These are phyloP conservation scores for Phytopythium delawarense DNA, from an alignment of 352 stramenopile genomes.

Conservation along the genomic window DNA sequence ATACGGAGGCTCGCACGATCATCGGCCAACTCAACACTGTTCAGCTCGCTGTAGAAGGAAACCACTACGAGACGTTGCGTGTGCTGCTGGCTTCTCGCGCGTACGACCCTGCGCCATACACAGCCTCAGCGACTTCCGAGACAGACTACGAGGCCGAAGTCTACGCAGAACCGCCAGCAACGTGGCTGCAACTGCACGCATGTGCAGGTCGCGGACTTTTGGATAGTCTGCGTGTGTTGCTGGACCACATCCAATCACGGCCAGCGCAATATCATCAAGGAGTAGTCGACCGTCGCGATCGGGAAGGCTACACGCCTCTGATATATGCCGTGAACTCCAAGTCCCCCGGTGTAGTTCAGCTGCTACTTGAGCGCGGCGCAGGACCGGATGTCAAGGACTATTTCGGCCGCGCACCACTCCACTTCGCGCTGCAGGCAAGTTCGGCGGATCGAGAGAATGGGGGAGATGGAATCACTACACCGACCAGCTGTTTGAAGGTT, in stretches of 20 bases:
- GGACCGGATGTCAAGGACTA: constrained; percentile 56
- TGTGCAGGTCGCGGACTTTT: constrained; percentile 54
- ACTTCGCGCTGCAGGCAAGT: constrained; percentile 47
- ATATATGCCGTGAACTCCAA: constrained; percentile 73
- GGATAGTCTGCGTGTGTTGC: constrained; percentile 45
- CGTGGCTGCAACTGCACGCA: constrained; percentile 52
- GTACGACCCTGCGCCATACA: constrained; percentile 29
- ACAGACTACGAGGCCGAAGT: background rate
- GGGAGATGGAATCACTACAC: background rate
- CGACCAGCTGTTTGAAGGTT: background rate
- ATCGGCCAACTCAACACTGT: constrained; percentile 36
- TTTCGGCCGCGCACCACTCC: constrained; percentile 62
- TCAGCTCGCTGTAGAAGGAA: constrained; percentile 59
- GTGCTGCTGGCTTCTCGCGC: constrained; percentile 45
- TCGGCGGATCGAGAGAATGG: constrained; percentile 4
- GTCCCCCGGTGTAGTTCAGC: constrained; percentile 40
- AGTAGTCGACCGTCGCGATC: constrained; percentile 47
- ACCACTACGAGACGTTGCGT: constrained; percentile 40
- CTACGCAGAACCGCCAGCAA: constrained; percentile 11
- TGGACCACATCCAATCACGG: constrained; percentile 41
- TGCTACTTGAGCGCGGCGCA: constrained; percentile 51
- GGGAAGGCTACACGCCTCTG: constrained; percentile 74
- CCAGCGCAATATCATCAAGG: constrained; percentile 12
- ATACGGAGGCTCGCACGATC: constrained; percentile 39
- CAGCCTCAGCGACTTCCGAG: background rate